Evolutionary conservation across 2,329 filamentous ascomycete species (phyloP).

Genomic region (Diplocarpon mali): DNA sequence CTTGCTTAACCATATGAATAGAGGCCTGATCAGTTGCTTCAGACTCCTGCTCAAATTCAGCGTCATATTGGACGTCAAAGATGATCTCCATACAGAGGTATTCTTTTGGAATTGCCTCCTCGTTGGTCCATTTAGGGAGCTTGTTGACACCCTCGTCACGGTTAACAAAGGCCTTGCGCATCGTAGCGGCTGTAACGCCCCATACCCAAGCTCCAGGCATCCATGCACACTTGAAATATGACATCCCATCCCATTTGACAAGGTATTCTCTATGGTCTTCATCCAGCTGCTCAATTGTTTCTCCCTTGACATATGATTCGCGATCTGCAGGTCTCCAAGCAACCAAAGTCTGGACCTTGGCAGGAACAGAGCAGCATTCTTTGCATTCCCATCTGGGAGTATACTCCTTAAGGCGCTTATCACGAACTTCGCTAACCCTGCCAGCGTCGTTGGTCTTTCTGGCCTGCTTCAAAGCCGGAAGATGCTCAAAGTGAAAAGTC

Average conservation of each 20-base stretch:
- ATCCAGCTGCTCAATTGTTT: constrained; percentile 42
- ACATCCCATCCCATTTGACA: constrained; percentile 72
- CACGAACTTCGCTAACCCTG: constrained; percentile 38
- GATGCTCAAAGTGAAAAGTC: constrained; percentile 74
- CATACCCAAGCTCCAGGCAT: constrained; percentile 83
- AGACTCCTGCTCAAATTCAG: constrained; percentile 39
- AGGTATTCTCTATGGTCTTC: constrained; percentile 87
- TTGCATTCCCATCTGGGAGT: constrained; percentile 66
- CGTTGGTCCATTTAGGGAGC: constrained; percentile 55
- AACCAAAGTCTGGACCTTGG: constrained; percentile 67
- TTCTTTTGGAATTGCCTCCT: constrained; percentile 80
- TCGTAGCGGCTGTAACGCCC: constrained; percentile 50
- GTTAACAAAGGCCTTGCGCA: constrained; percentile 68
- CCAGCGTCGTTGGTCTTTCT: constrained; percentile 25
- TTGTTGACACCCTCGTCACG: constrained; percentile 48
- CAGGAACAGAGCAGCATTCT: constrained; percentile 54
- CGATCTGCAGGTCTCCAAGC: constrained; percentile 71
- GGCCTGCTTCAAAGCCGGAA: constrained; percentile 38
- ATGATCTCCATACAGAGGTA: constrained; percentile 80
- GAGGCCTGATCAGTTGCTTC: constrained; percentile 61
- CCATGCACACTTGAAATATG: constrained; percentile 78
- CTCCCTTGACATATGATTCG: constrained; percentile 41
- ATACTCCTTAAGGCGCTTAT: constrained; percentile 62
- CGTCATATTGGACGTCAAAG: constrained; percentile 64
- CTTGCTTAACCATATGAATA: constrained; percentile 59